Percentiles rank a stretch among this genome's conserved stretches.
phyloP scores from a whole-genome alignment of 192 early-diverging fungal species.

The Linnemannia exigua region DNA sequence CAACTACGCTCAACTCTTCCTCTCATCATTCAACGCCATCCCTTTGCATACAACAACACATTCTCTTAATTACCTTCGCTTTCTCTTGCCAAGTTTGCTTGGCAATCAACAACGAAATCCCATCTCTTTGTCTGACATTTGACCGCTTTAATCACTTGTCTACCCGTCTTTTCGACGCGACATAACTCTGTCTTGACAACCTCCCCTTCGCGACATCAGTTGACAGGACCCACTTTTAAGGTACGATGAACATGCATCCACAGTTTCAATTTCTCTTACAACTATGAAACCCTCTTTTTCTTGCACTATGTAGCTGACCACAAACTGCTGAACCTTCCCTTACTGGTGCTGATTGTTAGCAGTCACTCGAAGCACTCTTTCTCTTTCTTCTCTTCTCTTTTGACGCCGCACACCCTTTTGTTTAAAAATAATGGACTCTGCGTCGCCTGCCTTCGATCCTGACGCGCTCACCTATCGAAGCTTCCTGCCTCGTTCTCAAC shows the following conservation, averaged over 20 bases:
- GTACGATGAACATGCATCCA: constrained; percentile 6
- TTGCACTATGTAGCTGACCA: background rate
- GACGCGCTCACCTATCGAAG: constrained; percentile 49
- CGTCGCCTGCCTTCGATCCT: constrained; percentile 38
- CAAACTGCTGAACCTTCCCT: constrained; percentile 9
- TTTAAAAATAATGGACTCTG: constrained; percentile 29
- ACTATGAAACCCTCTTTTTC: background rate
- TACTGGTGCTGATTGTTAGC: constrained; percentile 7
- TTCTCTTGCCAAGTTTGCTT: background rate
- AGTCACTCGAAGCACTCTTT: background rate
- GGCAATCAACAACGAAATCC: background rate
- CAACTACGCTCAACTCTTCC: background rate
- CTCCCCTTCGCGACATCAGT: background rate
- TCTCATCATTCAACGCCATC: background rate
- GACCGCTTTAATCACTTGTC: background rate
- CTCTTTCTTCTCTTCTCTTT: background rate
- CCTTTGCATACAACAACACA: background rate
- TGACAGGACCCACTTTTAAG: background rate
- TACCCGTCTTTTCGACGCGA: background rate
- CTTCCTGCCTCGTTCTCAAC: constrained; percentile 20
- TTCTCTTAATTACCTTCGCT: background rate
- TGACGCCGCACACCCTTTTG: background rate
- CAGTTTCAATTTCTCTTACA: background rate
- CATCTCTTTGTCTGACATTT: background rate
- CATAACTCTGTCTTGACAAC: background rate